Base-by-base conservation (phyloP, 257 asterid species). In the Prunella vulgaris region DNA sequence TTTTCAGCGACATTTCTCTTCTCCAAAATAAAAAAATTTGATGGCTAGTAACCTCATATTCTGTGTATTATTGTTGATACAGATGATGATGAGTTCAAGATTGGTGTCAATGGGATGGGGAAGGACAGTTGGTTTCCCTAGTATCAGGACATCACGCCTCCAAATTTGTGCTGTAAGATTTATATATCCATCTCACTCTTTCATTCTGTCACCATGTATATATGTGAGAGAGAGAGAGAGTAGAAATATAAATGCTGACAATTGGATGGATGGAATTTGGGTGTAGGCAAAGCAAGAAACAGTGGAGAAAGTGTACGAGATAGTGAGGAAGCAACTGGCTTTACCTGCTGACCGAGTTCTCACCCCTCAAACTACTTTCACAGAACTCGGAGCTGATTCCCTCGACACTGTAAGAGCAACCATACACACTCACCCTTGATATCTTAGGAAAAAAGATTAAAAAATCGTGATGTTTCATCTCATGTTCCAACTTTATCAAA, bases 351-450 rank as follows among this genome's bases (percentile, higher is more conserved):
- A 82, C 28, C 63, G 81, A 40, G 69, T 59, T 44, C 66, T 89
- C 71, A 82, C 80, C 17, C 84, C 96, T 48, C 84, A 76, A 7
- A 83, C 88, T 42, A 85, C 77, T 10, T 89, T 89, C 61, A 3
- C 66, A 0, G 91, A 83, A 1, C 92, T 89, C 18, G 96, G 96
- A 24, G 96, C 96, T 13, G 96, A 89, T 69, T 89, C 96, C 59
- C 92, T 89, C 5, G 96, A 89, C 87, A 89, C 94, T 4, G 96
- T 85, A 57, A 69, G 77, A 30, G 20, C 25, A 24, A 5, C 7
- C 22, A 22, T 15, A 12, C 21, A 27, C 33, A 28, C 33, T 10
- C n/a, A 9, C 2, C 20, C 35, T 21, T 25, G n/a, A n/a, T n/a
- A n/a, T n/a, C n/a, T n/a, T n/a, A n/a, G n/a, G n/a, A n/a, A n/a